Conservation (phyloP, 1,139 yeast species). For the Geotrichum siamense region DNA sequence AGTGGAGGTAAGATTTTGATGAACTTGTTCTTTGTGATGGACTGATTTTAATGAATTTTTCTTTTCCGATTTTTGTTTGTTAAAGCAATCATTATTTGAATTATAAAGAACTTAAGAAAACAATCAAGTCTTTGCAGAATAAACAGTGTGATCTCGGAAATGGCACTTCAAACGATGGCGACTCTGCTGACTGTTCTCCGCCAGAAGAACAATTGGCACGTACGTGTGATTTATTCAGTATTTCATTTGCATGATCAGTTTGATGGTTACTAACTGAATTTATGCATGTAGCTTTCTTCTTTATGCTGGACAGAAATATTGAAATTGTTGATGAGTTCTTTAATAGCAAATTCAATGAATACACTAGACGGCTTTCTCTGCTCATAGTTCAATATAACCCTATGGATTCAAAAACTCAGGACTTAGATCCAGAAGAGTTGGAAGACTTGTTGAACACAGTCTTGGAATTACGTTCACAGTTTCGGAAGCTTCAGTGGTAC, state of each 20-base stretch:
- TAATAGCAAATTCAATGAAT: conserved; percentile 64
- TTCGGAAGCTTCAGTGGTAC: conserved; percentile 79
- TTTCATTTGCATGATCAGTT: background rate
- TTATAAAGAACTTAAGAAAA: conserved; percentile 77
- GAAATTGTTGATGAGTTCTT: conserved; percentile 78
- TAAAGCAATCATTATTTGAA: conserved; percentile 58
- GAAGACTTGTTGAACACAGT: conserved; percentile 73
- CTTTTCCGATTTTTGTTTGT: conserved; percentile 17
- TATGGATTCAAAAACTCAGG: conserved; percentile 8
- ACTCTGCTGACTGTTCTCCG: conserved; percentile 3
- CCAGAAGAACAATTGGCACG: conserved; percentile 29
- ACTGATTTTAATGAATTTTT: conserved; percentile 22
- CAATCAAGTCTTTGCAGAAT: conserved; percentile 50
- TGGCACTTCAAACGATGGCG: conserved; percentile 18
- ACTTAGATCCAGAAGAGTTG: conserved; percentile 54
- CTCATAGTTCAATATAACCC: conserved; percentile 31
- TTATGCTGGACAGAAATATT: conserved; percentile 69
- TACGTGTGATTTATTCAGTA: conserved; percentile 17
- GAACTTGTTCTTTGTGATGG: background rate
- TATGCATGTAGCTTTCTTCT: conserved; percentile 57
- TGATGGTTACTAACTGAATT: background rate
- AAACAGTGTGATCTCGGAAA: conserved; percentile 17
- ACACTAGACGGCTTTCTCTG: conserved; percentile 54
- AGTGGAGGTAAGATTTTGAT: conserved; percentile 51
- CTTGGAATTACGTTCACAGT: conserved; percentile 67